Conservation (phyloP, 2,329 filamentous ascomycete species). For the Conoideocrella luteorostrata region DNA sequence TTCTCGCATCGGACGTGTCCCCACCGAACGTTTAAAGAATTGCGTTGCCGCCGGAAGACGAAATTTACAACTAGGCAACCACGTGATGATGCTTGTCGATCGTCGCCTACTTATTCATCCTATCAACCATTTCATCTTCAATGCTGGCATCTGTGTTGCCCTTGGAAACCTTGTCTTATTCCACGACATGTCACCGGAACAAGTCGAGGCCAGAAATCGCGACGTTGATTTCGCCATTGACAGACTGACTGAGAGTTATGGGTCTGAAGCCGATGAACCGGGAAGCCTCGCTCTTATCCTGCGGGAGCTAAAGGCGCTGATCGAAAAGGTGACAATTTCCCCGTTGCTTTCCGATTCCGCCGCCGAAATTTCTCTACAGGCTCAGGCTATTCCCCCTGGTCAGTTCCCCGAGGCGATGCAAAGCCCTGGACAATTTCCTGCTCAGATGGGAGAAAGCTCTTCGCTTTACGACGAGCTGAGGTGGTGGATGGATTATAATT, state of each 20-base stretch:
- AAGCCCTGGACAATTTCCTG: constrained; percentile 13
- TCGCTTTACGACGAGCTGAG: constrained; percentile 28
- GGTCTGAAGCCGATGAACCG: constrained; percentile 29
- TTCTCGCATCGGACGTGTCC: constrained; percentile 24
- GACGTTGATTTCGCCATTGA: constrained; percentile 34
- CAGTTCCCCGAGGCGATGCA: constrained; percentile 8
- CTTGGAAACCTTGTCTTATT: constrained; percentile 36
- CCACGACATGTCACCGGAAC: constrained; percentile 13
- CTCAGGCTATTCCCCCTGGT: neutral
- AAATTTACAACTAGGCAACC: constrained; percentile 39
- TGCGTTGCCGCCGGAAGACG: constrained; percentile 38
- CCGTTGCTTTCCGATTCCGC: constrained; percentile 4
- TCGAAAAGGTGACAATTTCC: constrained; percentile 23
- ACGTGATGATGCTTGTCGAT: constrained; percentile 29
- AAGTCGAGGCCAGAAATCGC: constrained; percentile 14
- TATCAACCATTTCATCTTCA: constrained; percentile 43
- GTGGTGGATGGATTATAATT: constrained; percentile 30
- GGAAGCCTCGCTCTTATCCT: constrained; percentile 31
- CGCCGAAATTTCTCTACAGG: neutral
- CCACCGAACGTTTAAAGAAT: constrained; percentile 25
- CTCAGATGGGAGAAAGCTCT: constrained; percentile 18
- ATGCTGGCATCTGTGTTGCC: constrained; percentile 40
- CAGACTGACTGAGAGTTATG: constrained; percentile 32
- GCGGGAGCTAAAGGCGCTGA: constrained; percentile 29
- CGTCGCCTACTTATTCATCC: constrained; percentile 34